Evolutionary conservation across 2,329 filamentous ascomycete genomes (phyloP).

Genomic region (Fusarium incarnatum): DNA sequence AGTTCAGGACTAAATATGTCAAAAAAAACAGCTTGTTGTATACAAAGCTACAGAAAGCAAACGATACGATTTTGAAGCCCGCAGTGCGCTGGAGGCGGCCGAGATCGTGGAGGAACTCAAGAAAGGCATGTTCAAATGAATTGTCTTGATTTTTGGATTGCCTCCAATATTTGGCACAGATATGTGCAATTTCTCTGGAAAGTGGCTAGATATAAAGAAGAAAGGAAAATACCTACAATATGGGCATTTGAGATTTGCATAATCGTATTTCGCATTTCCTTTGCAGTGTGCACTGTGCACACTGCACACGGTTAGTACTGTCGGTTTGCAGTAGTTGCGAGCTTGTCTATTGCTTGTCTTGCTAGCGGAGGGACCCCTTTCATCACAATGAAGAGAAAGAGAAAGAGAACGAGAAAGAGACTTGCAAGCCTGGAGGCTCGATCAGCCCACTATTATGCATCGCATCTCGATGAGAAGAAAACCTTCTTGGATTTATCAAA

Average conservation of each 20-base stretch:
- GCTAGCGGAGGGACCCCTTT: constrained; percentile 4
- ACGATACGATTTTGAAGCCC: constrained; percentile 87
- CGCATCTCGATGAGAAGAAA: constrained; percentile 33
- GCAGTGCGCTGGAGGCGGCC: constrained; percentile 75
- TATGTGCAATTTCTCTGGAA: neutral
- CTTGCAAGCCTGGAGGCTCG: neutral
- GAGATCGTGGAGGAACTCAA: constrained; percentile 84
- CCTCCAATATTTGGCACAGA: neutral
- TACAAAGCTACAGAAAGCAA: constrained; percentile 82
- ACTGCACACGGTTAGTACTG: neutral
- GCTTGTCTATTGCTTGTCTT: constrained; percentile 12
- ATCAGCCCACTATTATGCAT: constrained; percentile 11
- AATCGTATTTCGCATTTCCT: neutral
- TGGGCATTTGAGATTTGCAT: constrained; percentile 5
- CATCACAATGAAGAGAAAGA: neutral
- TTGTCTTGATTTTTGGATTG: neutral
- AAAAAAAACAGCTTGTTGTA: constrained; percentile 68
- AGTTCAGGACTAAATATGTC: constrained; percentile 16
- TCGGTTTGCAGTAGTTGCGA: neutral
- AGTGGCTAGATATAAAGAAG: neutral
- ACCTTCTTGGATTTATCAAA: neutral
- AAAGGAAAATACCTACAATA: neutral
- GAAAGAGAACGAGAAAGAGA: neutral
- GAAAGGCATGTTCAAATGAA: constrained; percentile 67
- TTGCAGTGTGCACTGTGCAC: neutral